Percentiles rank a stretch among this genome's conserved stretches.
These are phyloP conservation scores for Peronospora destructor DNA, from an alignment of 352 stramenopile genomes.

Conservation along the genomic window DNA sequence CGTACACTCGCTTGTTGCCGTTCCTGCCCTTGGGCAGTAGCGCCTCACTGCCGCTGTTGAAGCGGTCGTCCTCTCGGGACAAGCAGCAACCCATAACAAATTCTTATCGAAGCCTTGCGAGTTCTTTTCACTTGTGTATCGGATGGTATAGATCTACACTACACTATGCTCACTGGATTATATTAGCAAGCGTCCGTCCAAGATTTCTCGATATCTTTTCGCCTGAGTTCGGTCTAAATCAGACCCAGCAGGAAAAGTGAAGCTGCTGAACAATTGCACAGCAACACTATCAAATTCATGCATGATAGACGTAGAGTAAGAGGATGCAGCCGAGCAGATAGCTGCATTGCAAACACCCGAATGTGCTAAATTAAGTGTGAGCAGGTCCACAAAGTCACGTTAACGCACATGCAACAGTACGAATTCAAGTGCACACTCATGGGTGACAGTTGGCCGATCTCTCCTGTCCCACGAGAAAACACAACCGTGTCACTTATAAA, in stretches of 20 bases:
- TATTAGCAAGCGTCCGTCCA: not conserved
- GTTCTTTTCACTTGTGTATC: conserved; percentile 14
- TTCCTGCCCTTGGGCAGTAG: conserved; percentile 53
- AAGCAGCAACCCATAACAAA: conserved; percentile 56
- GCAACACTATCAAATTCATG: too few relatives aligned
- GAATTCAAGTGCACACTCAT: not conserved
- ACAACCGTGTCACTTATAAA: not conserved
- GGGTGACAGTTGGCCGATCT: not conserved
- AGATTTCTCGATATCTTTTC: conserved; percentile 1
- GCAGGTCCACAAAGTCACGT: too few relatives aligned
- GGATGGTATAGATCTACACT: not conserved
- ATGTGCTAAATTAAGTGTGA: too few relatives aligned
- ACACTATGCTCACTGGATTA: not conserved
- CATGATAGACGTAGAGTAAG: too few relatives aligned
- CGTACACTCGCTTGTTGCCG: conserved; percentile 27
- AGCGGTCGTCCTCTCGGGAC: conserved; percentile 60
- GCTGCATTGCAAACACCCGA: too few relatives aligned
- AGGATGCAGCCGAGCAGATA: too few relatives aligned
- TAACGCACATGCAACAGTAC: too few relatives aligned
- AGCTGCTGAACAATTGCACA: conserved; percentile 5
- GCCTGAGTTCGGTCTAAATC: conserved; percentile 19
- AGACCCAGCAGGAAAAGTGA: conserved; percentile 8
- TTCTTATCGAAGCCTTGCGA: conserved; percentile 8
- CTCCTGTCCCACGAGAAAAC: conserved; percentile 7
- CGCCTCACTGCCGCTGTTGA: conserved; percentile 39